Base-by-base conservation (phyloP, 495 filamentous ascomycete species). In the Hypoxylon intermedium region DNA sequence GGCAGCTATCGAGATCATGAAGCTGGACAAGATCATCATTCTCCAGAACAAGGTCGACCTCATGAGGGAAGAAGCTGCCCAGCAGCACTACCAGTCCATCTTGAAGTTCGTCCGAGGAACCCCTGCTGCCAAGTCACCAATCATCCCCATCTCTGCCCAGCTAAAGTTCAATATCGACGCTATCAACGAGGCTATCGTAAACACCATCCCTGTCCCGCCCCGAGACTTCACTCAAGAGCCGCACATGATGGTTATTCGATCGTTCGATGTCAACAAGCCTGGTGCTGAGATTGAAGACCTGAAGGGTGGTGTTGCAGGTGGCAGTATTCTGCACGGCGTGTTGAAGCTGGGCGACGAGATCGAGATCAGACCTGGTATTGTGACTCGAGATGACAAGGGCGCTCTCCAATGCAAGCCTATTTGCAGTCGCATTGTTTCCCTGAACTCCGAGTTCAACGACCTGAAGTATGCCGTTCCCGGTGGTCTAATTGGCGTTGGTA, bases 151-250 rank as follows among this genome's bases (percentile, higher is more conserved):
- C 71, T 98, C 94, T 26, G 94, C 94, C 15, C 94, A 98, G 81
- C 81, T 98, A 63, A 98, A 98, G 80, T 96, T 97, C 85, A 98
- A 98, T 80, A 97, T 98, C 70, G 94, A 98, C 75, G 92, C 94
- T 59, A 89, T 98, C 75, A 95, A 94, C 78, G 93, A 98, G 72
- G 83, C 88, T 53, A 90, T 98, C 47, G 89, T 96, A 61, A 88
- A 89, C 60, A 93, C 89, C 70, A 96, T 98, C 59, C 95, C 95
- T 15, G 87, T 98, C 16, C 94, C 94, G 2, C 68, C 87, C 24
- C 83, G 94, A 75, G 91, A 97, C 74, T 98, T 98, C 80, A 82
- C 85, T 52, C 86, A 87, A 60, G 89, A 89, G 36, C 94, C 94
- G 21, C 92, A 96, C 77, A 96, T 98, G 90, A 98, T 98, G 67